phyloP scores from a whole-genome alignment of 75 land plant species.

The Larix kaempferi region DNA sequence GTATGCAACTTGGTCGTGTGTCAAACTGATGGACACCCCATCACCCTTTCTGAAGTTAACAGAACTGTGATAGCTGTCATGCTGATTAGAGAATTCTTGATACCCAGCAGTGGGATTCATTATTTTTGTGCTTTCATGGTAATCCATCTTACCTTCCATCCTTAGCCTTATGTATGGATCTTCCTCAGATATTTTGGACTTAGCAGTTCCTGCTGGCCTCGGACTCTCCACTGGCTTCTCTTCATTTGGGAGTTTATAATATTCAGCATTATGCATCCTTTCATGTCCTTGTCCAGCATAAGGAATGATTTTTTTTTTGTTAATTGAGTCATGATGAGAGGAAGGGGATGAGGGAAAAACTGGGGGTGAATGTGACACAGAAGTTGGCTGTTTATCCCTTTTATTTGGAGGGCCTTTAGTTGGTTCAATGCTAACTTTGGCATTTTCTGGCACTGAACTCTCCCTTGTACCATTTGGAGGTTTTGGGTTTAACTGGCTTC shows the following conservation, averaged over 20 bases:
- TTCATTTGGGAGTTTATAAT: slow-evolving; percentile 32
- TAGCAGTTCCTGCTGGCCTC: background rate
- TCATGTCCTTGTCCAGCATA: background rate
- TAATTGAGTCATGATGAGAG: background rate
- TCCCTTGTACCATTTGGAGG: background rate
- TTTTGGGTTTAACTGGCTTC: no score
- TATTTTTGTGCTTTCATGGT: background rate
- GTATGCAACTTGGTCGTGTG: slow-evolving; percentile 6
- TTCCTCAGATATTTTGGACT: background rate
- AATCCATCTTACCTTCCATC: slow-evolving; percentile 5
- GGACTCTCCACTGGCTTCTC: slow-evolving; percentile 21
- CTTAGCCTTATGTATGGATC: background rate
- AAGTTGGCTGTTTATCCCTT: background rate
- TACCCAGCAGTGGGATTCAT: background rate
- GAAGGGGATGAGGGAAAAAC: background rate
- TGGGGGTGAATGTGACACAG: background rate
- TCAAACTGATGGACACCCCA: background rate
- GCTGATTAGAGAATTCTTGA: background rate
- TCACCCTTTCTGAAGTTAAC: background rate
- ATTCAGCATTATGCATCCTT: background rate
- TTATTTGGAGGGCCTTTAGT: background rate
- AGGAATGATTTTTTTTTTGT: background rate
- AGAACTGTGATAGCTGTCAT: background rate
- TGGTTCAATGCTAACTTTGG: background rate
- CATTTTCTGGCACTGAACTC: background rate